Conservation (phyloP, 2,329 filamentous ascomycete genomes). For the Fusarium haematococcum region DNA sequence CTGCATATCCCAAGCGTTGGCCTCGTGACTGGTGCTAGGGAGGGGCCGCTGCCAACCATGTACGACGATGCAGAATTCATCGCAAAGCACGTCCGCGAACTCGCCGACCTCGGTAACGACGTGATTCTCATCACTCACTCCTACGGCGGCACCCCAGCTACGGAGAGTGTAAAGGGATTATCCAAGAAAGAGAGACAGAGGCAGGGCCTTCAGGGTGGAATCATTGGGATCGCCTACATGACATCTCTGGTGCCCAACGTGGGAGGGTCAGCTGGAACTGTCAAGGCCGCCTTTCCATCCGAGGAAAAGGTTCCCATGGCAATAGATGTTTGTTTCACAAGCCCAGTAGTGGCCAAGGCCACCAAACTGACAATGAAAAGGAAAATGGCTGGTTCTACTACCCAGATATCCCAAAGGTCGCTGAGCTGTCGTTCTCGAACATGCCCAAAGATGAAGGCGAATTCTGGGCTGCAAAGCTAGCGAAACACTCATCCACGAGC, state of each 20-base stretch:
- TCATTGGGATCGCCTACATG: slow-evolving; percentile 47
- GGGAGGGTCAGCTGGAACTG: slow-evolving; percentile 23
- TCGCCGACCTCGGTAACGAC: slow-evolving; percentile 51
- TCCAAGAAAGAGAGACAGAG: slow-evolving; percentile 44
- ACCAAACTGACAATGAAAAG: slow-evolving; percentile 23
- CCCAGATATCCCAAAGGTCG: slow-evolving; percentile 16
- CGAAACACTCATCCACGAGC: slow-evolving; percentile 48
- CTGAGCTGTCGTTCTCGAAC: slow-evolving; percentile 40
- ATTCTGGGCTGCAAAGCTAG: slow-evolving; percentile 1
- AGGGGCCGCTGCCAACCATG: slow-evolving; percentile 27
- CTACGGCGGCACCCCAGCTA: slow-evolving; percentile 52
- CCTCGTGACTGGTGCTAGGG: background rate
- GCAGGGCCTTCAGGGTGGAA: slow-evolving; percentile 48
- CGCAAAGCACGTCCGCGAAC: slow-evolving; percentile 42
- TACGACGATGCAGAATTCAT: slow-evolving; percentile 49
- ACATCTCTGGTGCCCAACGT: slow-evolving; percentile 41
- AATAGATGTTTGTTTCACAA: background rate
- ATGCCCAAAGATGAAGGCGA: slow-evolving; percentile 41
- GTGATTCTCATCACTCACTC: slow-evolving; percentile 54
- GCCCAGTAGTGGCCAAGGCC: background rate
- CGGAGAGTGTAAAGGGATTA: slow-evolving; percentile 47
- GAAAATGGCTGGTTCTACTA: slow-evolving; percentile 48
- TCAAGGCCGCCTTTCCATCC: background rate
- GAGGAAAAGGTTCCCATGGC: background rate
- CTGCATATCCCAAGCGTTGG: slow-evolving; percentile 12